phyloP scores from a whole-genome alignment of 306 rosid species.

The Casuarina glauca region DNA sequence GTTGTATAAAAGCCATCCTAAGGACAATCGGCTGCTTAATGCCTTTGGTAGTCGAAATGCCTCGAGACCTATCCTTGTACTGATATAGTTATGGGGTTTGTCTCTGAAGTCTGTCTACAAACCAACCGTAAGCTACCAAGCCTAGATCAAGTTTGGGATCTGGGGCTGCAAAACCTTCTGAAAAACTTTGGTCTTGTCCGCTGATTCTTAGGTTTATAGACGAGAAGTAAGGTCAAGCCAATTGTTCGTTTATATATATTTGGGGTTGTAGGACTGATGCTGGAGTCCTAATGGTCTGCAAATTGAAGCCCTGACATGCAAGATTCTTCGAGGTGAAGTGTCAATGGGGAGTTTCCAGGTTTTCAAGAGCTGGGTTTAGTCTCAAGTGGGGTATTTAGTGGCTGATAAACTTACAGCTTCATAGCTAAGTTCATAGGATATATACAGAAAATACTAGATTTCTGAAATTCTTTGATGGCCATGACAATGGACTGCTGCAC shows the following conservation, averaged over 20 bases:
- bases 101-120: not conserved
- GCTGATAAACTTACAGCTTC: not conserved
- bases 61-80: not conserved
- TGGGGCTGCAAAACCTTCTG: conserved; percentile 6
- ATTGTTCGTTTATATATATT: not conserved
- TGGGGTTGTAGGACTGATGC: not conserved
- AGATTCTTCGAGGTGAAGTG: not conserved
- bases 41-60: not conserved
- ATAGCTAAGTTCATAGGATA: not conserved
- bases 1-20: not conserved
- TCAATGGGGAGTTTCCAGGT: not conserved
- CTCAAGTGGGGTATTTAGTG: not conserved
- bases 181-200: conserved; percentile 14
- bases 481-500: conserved; percentile 39
- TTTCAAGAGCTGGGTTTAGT: not conserved
- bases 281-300: not conserved
- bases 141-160: conserved; percentile 13
- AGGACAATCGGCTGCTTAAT: not conserved
- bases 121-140: conserved; percentile 1
- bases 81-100: not conserved
- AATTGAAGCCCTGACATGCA: not conserved
- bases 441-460: not conserved
- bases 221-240: not conserved
- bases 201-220: not conserved
- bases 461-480: conserved; percentile 28